Percentiles rank a stretch among this genome's conserved stretches.
phyloP scores from a whole-genome alignment of 345 rosid species.

The Eucalyptus cloeziana region DNA sequence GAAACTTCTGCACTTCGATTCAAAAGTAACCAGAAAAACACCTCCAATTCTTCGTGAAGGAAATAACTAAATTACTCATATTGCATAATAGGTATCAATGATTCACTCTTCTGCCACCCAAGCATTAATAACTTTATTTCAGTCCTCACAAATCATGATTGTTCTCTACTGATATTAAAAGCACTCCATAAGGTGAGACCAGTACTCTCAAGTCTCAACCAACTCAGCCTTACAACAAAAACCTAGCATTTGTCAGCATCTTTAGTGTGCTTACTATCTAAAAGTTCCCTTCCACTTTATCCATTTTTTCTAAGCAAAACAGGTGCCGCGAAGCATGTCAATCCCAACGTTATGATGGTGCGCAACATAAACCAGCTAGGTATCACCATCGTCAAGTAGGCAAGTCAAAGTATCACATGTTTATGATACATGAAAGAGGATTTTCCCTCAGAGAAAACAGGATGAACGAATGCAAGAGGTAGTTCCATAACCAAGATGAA shows the following conservation, averaged over 20 bases:
- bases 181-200: no score
- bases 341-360: rapidly evolving
- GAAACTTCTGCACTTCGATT: no score
- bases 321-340: neutral
- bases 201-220: no score
- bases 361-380: neutral
- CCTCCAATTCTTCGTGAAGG: neutral
- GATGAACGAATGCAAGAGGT: no score
- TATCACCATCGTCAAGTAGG: neutral
- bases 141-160: neutral
- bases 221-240: no score
- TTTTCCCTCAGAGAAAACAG: neutral
- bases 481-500: no score
- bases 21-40: neutral
- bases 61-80: neutral
- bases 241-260: no score
- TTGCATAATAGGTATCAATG: neutral
- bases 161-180: no score
- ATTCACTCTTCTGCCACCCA: neutral
- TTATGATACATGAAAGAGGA: neutral
- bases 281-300: no score
- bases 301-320: no score
- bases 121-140: neutral
- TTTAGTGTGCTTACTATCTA: no score
- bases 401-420: neutral